Percentiles rank a stretch among this genome's conserved stretches.
Conservation (phyloP, 805 yeast species). For the Saccharomycopsis guyanensis region DNA sequence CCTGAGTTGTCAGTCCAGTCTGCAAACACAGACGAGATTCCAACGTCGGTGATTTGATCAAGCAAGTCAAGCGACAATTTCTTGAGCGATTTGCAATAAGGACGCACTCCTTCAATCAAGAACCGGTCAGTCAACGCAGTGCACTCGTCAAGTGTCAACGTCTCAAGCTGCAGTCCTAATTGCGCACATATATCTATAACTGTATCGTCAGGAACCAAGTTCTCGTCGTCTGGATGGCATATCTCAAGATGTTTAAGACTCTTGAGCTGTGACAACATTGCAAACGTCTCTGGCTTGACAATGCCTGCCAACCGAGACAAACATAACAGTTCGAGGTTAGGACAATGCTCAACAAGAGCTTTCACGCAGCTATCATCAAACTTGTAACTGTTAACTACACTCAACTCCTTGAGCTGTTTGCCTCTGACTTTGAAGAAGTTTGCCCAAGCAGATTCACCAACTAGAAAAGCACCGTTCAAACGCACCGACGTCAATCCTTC, state of each 20-base stretch:
- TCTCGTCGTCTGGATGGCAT: slow-evolving; percentile 59
- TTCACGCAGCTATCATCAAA: slow-evolving; percentile 61
- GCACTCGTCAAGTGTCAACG: slow-evolving; percentile 67
- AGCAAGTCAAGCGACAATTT: slow-evolving; percentile 50
- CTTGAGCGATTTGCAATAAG: slow-evolving; percentile 50
- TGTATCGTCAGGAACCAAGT: slow-evolving; percentile 59
- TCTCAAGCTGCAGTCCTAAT: slow-evolving; percentile 52
- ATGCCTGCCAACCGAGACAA: slow-evolving; percentile 71
- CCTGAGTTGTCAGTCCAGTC: slow-evolving; percentile 51
- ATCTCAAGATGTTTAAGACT: slow-evolving; percentile 53
- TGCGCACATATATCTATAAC: slow-evolving; percentile 51
- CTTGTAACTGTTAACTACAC: slow-evolving; percentile 76
- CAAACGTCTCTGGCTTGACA: slow-evolving; percentile 46
- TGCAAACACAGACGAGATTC: slow-evolving; percentile 50
- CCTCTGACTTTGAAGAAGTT: slow-evolving; percentile 58
- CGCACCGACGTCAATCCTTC: slow-evolving; percentile 43
- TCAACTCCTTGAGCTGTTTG: slow-evolving; percentile 46
- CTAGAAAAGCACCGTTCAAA: slow-evolving; percentile 87
- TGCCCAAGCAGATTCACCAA: slow-evolving; percentile 72
- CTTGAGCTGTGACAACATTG: slow-evolving; percentile 53
- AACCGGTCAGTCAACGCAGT: slow-evolving; percentile 60
- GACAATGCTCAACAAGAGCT: slow-evolving; percentile 53
- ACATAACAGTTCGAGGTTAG: slow-evolving; percentile 49
- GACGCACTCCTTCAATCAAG: slow-evolving; percentile 47
- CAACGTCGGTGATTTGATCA: slow-evolving; percentile 63